Conservation (phyloP, 106 monocot species). For the Cymbidium sinense region DNA sequence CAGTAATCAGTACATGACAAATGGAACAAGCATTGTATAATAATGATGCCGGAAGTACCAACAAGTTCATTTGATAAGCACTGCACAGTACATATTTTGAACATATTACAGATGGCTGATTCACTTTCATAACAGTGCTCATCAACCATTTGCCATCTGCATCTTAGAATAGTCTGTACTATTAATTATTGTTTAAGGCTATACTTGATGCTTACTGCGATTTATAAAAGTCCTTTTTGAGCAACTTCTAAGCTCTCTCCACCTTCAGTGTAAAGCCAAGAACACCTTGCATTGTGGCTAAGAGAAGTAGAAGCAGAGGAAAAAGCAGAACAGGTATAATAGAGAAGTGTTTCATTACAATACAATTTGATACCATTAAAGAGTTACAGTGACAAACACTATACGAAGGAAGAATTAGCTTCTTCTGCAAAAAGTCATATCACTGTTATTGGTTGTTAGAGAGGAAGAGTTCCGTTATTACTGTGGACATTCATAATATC, state of each 20-base stretch:
- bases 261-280: too few relatives aligned
- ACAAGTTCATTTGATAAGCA: not conserved
- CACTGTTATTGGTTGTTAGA: too few relatives aligned
- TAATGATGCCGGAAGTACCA: not conserved
- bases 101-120: not conserved
- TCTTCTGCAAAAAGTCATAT: too few relatives aligned
- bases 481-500: not conserved
- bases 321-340: too few relatives aligned
- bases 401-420: too few relatives aligned
- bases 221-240: not conserved
- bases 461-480: too few relatives aligned
- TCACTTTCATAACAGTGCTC: not conserved
- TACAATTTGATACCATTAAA: too few relatives aligned
- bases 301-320: too few relatives aligned
- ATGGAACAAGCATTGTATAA: not conserved
- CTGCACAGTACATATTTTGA: not conserved
- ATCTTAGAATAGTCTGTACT: not conserved
- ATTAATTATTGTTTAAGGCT: not conserved
- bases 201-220: not conserved
- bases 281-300: too few relatives aligned
- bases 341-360: too few relatives aligned
- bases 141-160: not conserved
- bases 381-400: too few relatives aligned
- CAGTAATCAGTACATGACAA: conserved; percentile 7
- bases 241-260: not conserved